Evolutionary conservation across 352 stramenopile species (phyloP).

Genomic region (Globisporangium recalcitrans): DNA sequence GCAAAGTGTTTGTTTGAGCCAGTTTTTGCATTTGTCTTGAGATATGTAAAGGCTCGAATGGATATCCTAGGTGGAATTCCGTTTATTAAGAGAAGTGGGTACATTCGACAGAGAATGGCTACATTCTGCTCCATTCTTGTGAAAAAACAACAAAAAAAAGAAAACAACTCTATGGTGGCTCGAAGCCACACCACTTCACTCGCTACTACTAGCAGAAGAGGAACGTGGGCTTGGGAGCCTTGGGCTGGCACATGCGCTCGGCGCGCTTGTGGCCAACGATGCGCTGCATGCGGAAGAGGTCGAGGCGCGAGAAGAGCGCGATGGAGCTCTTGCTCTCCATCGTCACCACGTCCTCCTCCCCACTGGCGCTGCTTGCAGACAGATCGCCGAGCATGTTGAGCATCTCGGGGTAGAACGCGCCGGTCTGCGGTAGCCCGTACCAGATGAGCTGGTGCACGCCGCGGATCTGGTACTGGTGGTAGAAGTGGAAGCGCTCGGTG

Average conservation of each 20-base stretch:
- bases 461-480: constrained; percentile 80
- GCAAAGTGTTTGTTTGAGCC: too few relatives aligned
- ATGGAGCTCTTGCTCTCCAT: constrained; percentile 46
- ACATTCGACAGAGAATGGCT: too few relatives aligned
- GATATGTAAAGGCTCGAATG: too few relatives aligned
- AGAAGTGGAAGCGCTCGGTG: constrained; percentile 84
- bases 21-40: too few relatives aligned
- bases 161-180: background rate
- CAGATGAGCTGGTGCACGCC: constrained; percentile 74
- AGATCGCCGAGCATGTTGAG: constrained; percentile 65
- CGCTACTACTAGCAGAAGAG: constrained; percentile 64
- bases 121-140: too few relatives aligned
- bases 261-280: constrained; percentile 69
- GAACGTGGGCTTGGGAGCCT: constrained; percentile 62
- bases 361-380: background rate
- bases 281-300: constrained; percentile 62
- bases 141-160: background rate
- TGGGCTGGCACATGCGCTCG: constrained; percentile 62
- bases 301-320: constrained; percentile 54
- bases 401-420: constrained; percentile 74
- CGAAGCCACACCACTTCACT: background rate
- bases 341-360: constrained; percentile 9
- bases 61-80: too few relatives aligned
- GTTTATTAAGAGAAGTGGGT: too few relatives aligned
- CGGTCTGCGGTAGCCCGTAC: constrained; percentile 62